phyloP scores from a whole-genome alignment of 2,329 filamentous ascomycete genomes.

The Pezicula carpinea region DNA sequence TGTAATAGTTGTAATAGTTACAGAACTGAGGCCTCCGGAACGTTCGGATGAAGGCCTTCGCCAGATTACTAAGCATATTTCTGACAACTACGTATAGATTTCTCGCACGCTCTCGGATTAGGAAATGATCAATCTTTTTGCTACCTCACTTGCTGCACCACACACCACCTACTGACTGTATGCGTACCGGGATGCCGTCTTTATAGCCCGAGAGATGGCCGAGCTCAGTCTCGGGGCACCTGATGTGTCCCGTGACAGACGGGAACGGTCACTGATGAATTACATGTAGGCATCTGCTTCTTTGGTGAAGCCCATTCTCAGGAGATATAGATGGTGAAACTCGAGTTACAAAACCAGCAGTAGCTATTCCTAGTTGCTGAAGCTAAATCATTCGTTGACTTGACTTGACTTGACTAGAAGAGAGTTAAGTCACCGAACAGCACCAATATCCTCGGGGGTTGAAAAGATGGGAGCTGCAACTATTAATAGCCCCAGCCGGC shows the following conservation, averaged over 20 bases:
- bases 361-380: slow-evolving; percentile 67
- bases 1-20: too few relatives aligned
- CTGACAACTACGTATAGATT: too few relatives aligned
- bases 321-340: slow-evolving; percentile 75
- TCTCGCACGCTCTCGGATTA: too few relatives aligned
- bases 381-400: slow-evolving; percentile 8
- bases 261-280: slow-evolving; percentile 70
- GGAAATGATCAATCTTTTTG: too few relatives aligned
- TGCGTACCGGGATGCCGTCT: slow-evolving; percentile 65
- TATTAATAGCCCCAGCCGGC: slow-evolving; percentile 72
- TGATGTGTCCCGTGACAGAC: slow-evolving; percentile 53
- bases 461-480: slow-evolving; percentile 74
- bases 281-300: slow-evolving; percentile 76
- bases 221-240: slow-evolving; percentile 62
- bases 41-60: too few relatives aligned
- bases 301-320: slow-evolving; percentile 69
- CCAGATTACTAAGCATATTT: too few relatives aligned
- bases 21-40: too few relatives aligned
- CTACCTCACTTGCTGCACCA: too few relatives aligned
- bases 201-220: slow-evolving; percentile 68
- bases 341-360: slow-evolving; percentile 73
- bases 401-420: background rate
- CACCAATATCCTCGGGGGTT: slow-evolving; percentile 69
- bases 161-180: too few relatives aligned
- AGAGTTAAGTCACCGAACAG: slow-evolving; percentile 37